phyloP scores from a whole-genome alignment of 139 green algal species.

The Asterochloris sp. region DNA sequence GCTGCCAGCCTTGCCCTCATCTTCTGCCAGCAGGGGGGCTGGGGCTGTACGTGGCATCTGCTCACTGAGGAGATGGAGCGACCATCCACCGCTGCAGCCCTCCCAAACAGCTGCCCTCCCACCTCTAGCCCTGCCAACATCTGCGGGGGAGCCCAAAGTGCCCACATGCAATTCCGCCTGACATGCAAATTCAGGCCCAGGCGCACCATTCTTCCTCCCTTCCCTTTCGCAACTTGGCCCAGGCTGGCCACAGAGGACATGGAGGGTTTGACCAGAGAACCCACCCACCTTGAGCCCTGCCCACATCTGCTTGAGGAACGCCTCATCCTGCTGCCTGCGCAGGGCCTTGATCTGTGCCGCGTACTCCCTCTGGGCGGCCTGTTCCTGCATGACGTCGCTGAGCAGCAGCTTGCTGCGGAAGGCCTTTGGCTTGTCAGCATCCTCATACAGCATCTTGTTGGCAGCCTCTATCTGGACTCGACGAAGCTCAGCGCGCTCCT shows the following conservation, averaged over 20 bases:
- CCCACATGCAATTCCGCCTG: too few species aligned
- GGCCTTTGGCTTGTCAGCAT: slow-evolving; percentile 56
- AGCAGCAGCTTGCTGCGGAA: slow-evolving; percentile 56
- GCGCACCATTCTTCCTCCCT: too few species aligned
- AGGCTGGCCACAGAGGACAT: background rate
- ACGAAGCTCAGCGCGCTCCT: slow-evolving; percentile 46
- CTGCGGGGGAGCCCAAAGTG: too few species aligned
- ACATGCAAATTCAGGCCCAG: too few species aligned
- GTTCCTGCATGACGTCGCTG: slow-evolving; percentile 65
- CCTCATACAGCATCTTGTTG: slow-evolving; percentile 77
- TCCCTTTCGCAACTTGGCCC: background rate
- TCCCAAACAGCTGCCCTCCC: too few species aligned
- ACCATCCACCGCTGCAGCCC: too few species aligned
- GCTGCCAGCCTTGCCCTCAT: too few species aligned
- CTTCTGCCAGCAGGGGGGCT: too few species aligned
- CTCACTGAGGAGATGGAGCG: too few species aligned
- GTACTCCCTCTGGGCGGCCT: slow-evolving; percentile 51
- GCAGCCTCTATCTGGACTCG: slow-evolving; percentile 60
- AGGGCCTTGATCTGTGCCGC: slow-evolving; percentile 60
- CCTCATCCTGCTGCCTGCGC: slow-evolving; percentile 45
- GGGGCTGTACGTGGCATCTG: too few species aligned
- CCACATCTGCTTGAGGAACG: slow-evolving; percentile 59
- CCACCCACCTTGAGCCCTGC: slow-evolving; percentile 43
- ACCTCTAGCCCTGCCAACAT: too few species aligned
- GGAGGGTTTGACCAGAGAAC: background rate